Percentiles rank a stretch among this genome's conserved stretches.
Conservation (phyloP, 768 basidiomycete genomes). For the Russula olivacea region DNA sequence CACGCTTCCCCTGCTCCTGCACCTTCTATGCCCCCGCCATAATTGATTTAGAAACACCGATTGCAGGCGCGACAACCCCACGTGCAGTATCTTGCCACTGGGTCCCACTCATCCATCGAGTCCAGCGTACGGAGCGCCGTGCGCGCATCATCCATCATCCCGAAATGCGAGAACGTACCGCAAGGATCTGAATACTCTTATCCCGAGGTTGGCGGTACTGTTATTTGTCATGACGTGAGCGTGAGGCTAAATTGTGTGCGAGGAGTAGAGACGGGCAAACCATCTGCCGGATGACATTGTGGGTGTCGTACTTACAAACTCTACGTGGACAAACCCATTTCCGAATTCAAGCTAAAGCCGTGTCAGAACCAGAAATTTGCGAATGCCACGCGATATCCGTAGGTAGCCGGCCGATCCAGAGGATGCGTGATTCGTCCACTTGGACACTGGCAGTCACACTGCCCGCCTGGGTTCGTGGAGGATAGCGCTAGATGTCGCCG, state of each 20-base stretch:
- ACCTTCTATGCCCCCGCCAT: too few relatives aligned
- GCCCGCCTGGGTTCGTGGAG: slow-evolving; percentile 1
- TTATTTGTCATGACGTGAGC: background rate
- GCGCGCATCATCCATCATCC: background rate
- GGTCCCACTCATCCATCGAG: background rate
- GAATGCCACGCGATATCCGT: background rate
- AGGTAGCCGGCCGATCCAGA: slow-evolving; percentile 4
- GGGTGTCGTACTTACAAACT: too few relatives aligned
- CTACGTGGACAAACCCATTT: too few relatives aligned
- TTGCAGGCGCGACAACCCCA: background rate
- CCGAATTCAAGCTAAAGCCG: too few relatives aligned
- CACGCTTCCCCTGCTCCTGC: too few relatives aligned
- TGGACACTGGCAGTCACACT: too few relatives aligned
- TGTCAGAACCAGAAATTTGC: too few relatives aligned
- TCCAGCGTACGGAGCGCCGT: background rate
- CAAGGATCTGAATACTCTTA: slow-evolving; percentile 7
- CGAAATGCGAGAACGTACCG: background rate
- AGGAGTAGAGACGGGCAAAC: too few relatives aligned
- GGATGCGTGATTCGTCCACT: background rate
- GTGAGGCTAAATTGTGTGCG: too few relatives aligned
- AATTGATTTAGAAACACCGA: background rate
- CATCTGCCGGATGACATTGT: too few relatives aligned
- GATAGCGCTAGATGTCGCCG: background rate
- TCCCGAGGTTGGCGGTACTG: slow-evolving; percentile 7
- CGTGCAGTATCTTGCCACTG: background rate